Base-by-base conservation (phyloP, 1,284 basidiomycete species). In the Porogramme epimiltina region DNA sequence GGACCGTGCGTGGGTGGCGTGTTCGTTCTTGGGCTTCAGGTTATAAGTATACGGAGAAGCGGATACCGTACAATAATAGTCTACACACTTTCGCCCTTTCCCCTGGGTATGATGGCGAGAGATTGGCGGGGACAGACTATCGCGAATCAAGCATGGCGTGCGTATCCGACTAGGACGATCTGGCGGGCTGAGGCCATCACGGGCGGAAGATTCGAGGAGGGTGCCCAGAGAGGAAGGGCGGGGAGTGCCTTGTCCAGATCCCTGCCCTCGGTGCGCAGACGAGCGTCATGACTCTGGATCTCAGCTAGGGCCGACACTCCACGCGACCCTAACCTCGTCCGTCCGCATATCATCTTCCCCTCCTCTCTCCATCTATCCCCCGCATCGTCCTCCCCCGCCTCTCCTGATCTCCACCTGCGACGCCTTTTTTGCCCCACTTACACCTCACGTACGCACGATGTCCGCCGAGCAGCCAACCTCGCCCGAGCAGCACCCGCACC, bases 401-500 rank as follows among this genome's bases (percentile, higher is more conserved):
- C 33, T 25, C 34, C 24, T 42, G 39, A 25, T 42, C 22, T 40
- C 19, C 38, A n/a, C 28, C 45, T 23, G 38, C 28, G 10, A 22
- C 11, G 18, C 34, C 47, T 42, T 28, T 18, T 26, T 41, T 28
- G 4, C 46, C 19, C 36, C 11, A 26, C 34, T 24, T 11, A 13
- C 22, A 26, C 31, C 22, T 33, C 20, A 6, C 18, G 15, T n/a
- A n/a, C 44, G 10, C 26, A 42, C 33, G 37, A 56, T 56, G 52
- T 51, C 52, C 22, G 40, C 54, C 4, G 51, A 45, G 42, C 40
- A 56, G 22, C 22, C 42, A 46, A 43, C 28, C 13, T 31, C 49
- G 31, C 42, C 36, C 18, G 57, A 55, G 18, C 36, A 18, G 18
- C 25, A 41, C 19, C 28, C 36, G 20, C 61, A 58, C 49, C 64